Evolutionary conservation across 768 basidiomycete species (phyloP).

Genomic region (Suillus subluteus): DNA sequence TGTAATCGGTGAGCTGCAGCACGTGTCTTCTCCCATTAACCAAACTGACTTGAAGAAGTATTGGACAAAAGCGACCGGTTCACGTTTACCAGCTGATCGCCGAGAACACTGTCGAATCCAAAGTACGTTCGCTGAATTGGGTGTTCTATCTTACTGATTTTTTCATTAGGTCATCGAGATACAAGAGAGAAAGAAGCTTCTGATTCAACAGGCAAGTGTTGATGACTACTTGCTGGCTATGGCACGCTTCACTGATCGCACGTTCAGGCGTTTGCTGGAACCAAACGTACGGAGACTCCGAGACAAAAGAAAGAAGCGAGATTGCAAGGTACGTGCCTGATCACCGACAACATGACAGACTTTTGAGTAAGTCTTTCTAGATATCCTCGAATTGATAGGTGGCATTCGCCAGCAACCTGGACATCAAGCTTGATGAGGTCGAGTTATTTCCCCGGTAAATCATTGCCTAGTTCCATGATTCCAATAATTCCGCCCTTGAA

Average conservation of each 20-base stretch:
- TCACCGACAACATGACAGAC: not conserved
- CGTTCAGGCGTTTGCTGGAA: constrained; percentile 81
- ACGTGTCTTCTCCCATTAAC: constrained; percentile 9
- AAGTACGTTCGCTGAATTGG: constrained; percentile 45
- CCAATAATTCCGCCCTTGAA: not conserved
- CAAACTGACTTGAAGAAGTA: constrained; percentile 37
- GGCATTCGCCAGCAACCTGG: constrained; percentile 33
- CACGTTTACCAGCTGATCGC: constrained; percentile 91
- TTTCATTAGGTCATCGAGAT: constrained; percentile 72
- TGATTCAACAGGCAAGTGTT: constrained; percentile 69
- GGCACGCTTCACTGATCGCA: not conserved
- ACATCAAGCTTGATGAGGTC: not conserved
- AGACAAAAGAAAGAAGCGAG: constrained; percentile 81
- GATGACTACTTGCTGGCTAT: too few relatives aligned
- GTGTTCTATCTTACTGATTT: not conserved
- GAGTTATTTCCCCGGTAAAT: not conserved
- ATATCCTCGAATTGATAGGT: constrained; percentile 64
- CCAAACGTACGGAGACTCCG: constrained; percentile 72
- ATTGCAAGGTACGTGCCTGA: constrained; percentile 61
- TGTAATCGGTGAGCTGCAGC: constrained; percentile 60
- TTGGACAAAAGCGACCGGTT: constrained; percentile 83
- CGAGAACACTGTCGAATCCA: constrained; percentile 86
- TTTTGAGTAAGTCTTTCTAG: constrained; percentile 35
- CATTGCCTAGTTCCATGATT: not conserved
- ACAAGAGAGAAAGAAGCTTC: constrained; percentile 79